A percentile compares a stretch with the other conserved stretches of the same genome.
Conservation (phyloP, 2,329 filamentous ascomycete species). For the Aureobasidium pullulans region DNA sequence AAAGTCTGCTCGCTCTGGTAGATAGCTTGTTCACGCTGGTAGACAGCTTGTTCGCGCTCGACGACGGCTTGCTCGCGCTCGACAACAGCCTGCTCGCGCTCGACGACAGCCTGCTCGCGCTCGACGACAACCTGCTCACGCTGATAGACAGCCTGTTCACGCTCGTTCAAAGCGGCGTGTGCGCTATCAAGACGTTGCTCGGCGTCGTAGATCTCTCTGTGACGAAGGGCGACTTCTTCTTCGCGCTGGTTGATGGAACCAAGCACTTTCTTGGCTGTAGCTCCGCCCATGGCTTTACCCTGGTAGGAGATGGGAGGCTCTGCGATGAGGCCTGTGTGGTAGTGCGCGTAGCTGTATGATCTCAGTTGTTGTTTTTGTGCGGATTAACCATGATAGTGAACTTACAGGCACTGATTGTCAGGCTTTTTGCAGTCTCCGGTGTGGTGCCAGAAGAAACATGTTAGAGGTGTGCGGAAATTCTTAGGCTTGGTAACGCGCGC, state of each 20-base stretch:
- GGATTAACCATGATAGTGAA: neutral
- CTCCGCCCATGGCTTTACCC: neutral
- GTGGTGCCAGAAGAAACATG: slow-evolving; percentile 15
- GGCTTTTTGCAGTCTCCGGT: slow-evolving; percentile 9
- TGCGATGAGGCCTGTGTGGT: slow-evolving; percentile 1
- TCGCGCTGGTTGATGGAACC: neutral
- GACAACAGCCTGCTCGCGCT: neutral
- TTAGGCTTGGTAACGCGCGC: neutral
- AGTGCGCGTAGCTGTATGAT: slow-evolving; percentile 4
- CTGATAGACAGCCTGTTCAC: neutral
- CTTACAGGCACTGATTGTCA: slow-evolving; percentile 9
- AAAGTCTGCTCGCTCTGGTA: neutral
- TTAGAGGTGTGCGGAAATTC: neutral
- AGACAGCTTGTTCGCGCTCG: neutral
- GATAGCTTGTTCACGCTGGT: neutral
- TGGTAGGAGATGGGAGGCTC: neutral
- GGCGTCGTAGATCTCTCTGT: neutral
- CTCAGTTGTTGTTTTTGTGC: neutral
- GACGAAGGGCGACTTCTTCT: neutral
- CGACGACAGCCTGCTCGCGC: neutral
- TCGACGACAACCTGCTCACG: neutral
- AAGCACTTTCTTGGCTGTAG: neutral
- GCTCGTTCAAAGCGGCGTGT: neutral
- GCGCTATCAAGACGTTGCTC: neutral
- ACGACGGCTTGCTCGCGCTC: neutral